phyloP scores from a whole-genome alignment of 23 red algal genomes.

The Pyropia yezoensis region DNA sequence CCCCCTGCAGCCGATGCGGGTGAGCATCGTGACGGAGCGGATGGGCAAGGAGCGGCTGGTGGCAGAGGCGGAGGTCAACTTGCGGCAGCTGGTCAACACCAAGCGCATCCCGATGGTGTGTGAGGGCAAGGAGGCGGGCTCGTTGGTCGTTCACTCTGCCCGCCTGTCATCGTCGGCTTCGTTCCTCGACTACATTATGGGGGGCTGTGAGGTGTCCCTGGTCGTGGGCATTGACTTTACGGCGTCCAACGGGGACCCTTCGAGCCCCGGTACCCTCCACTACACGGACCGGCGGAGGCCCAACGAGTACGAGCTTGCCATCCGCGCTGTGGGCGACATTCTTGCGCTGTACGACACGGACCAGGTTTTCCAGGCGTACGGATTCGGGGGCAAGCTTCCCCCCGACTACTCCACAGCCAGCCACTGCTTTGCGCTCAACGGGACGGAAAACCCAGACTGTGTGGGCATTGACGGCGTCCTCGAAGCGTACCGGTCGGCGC shows the following conservation, averaged over 20 bases:
- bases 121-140: slow-evolving; percentile 10
- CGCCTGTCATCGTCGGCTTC: slow-evolving; percentile 22
- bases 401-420: slow-evolving; percentile 24
- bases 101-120: no score
- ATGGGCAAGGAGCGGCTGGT: no score
- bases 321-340: slow-evolving; percentile 46
- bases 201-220: slow-evolving; percentile 34
- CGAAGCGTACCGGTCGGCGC: slow-evolving; percentile 47
- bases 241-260: slow-evolving; percentile 61
- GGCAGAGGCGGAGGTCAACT: no score
- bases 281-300: slow-evolving; percentile 28
- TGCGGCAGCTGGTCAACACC: no score
- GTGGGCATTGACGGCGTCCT: slow-evolving; percentile 58
- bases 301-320: slow-evolving; percentile 73
- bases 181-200: slow-evolving; percentile 63
- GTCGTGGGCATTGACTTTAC: slow-evolving; percentile 79
- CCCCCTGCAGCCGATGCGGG: no score
- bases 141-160: slow-evolving; percentile 17
- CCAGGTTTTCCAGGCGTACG: slow-evolving; percentile 53
- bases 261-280: slow-evolving; percentile 37
- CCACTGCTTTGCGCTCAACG: slow-evolving; percentile 57
- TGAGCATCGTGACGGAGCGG: no score
- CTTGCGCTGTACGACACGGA: slow-evolving; percentile 44
- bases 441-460: slow-evolving; percentile 22
- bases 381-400: slow-evolving; percentile 69